phyloP scores from a whole-genome alignment of 768 basidiomycete genomes.

The Calocybe indica region DNA sequence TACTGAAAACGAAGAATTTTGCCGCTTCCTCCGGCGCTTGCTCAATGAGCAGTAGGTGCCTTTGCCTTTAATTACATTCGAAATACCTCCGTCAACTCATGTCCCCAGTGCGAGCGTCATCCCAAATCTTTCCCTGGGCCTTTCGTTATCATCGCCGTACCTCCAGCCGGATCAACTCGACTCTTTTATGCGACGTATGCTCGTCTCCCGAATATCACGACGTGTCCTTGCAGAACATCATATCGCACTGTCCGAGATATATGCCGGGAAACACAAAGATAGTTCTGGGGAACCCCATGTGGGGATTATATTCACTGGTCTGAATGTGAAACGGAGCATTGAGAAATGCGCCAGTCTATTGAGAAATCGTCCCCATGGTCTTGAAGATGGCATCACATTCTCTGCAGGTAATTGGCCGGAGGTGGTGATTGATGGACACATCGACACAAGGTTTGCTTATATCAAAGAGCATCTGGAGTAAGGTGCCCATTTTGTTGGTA shows the following conservation, averaged over 20 bases:
- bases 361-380: slow-evolving; percentile 36
- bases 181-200: slow-evolving; percentile 87
- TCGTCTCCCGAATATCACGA: slow-evolving; percentile 84
- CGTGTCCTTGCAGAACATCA: slow-evolving; percentile 89
- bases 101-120: slow-evolving; percentile 62
- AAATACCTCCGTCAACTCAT: slow-evolving; percentile 2
- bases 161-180: slow-evolving; percentile 76
- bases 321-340: slow-evolving; percentile 66
- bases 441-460: slow-evolving; percentile 69
- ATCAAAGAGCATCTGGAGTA: slow-evolving; percentile 86
- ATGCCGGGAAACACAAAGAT: slow-evolving; percentile 30
- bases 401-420: slow-evolving; percentile 44
- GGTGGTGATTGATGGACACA: slow-evolving; percentile 68
- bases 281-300: slow-evolving; percentile 53
- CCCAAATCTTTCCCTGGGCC: slow-evolving; percentile 74
- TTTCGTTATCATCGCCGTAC: slow-evolving; percentile 79
- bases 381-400: slow-evolving; percentile 28
- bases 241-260: slow-evolving; percentile 66
- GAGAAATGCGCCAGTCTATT: slow-evolving; percentile 61
- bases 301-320: slow-evolving; percentile 77
- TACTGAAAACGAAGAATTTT: slow-evolving; percentile 75
- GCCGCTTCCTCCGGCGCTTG: slow-evolving; percentile 56
- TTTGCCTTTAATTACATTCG: slow-evolving; percentile 7
- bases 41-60: slow-evolving; percentile 69
- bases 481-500: slow-evolving; percentile 12